phyloP scores from a whole-genome alignment of 2,329 filamentous ascomycete genomes.

The Tolypocladium album region DNA sequence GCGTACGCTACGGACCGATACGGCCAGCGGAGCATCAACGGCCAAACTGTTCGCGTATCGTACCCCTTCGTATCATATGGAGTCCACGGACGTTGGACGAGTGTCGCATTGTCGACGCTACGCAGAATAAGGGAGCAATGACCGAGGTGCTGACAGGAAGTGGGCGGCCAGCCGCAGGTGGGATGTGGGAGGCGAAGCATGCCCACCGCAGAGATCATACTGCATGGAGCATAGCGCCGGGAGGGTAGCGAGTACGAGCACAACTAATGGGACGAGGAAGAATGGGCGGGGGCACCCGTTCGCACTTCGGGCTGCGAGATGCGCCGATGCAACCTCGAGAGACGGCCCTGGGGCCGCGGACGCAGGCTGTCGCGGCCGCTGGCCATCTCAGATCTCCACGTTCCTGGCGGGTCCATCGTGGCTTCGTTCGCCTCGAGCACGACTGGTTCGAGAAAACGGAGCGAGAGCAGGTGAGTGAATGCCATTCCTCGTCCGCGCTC shows the following conservation, averaged over 20 bases:
- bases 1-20: neutral
- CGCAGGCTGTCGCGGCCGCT: neutral
- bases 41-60: neutral
- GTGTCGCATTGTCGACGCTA: neutral
- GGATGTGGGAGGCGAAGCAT: neutral
- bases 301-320: neutral
- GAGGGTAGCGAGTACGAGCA: neutral
- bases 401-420: neutral
- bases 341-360: neutral
- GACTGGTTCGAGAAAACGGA: neutral
- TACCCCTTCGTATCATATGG: neutral
- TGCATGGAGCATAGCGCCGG: neutral
- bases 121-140: neutral
- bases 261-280: neutral
- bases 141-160: neutral
- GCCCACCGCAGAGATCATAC: neutral
- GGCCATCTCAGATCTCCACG: slow-evolving; percentile 1
- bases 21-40: neutral
- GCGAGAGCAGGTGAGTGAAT: neutral
- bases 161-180: neutral
- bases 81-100: neutral
- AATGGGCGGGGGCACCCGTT: neutral
- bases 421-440: neutral
- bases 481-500: neutral
- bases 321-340: neutral